phyloP scores from a whole-genome alignment of 1,284 basidiomycete genomes.

The Somion occarium region DNA sequence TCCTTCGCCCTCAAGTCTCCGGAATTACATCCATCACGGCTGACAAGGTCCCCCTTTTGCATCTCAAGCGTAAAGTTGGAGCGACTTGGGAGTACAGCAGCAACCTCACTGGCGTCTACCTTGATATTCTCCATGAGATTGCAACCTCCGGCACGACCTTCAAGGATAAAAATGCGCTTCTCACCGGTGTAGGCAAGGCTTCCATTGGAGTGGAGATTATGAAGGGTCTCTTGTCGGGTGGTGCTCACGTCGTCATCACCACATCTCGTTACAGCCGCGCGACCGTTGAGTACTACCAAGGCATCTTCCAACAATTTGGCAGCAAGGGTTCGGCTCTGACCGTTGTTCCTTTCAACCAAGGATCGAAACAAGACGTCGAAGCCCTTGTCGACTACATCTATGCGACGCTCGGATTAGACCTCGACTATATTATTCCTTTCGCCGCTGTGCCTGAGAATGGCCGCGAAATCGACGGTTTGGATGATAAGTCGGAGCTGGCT shows the following conservation, averaged over 20 bases:
- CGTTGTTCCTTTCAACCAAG: constrained; percentile 98
- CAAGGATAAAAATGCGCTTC: constrained; percentile 96
- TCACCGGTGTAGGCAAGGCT: constrained; percentile 96
- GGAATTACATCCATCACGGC: constrained; percentile 77
- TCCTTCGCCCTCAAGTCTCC: constrained; percentile 85
- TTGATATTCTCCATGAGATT: constrained; percentile 96
- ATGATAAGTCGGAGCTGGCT: constrained; percentile 96
- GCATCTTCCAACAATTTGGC: constrained; percentile 94
- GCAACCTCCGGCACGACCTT: constrained; percentile 97
- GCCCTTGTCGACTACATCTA: constrained; percentile 98
- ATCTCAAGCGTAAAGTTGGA: constrained; percentile 97
- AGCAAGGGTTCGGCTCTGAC: constrained; percentile 93
- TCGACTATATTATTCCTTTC: constrained; percentile 98
- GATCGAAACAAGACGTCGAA: constrained; percentile 96
- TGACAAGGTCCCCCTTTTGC: constrained; percentile 91
- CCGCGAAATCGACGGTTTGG: constrained; percentile 93
- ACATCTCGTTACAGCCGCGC: constrained; percentile 93
- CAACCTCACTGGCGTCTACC: constrained; percentile 93
- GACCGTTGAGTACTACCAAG: constrained; percentile 97
- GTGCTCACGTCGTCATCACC: constrained; percentile 94
- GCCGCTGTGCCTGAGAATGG: constrained; percentile 98
- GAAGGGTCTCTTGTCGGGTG: constrained; percentile 94
- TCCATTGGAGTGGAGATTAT: constrained; percentile 97
- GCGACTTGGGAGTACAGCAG: constrained; percentile 94
- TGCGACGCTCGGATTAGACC: constrained; percentile 87